Percentiles rank a stretch among this genome's conserved stretches.
phyloP scores from a whole-genome alignment of 176 grass and related monocot species.

The Lolium multiflorum region DNA sequence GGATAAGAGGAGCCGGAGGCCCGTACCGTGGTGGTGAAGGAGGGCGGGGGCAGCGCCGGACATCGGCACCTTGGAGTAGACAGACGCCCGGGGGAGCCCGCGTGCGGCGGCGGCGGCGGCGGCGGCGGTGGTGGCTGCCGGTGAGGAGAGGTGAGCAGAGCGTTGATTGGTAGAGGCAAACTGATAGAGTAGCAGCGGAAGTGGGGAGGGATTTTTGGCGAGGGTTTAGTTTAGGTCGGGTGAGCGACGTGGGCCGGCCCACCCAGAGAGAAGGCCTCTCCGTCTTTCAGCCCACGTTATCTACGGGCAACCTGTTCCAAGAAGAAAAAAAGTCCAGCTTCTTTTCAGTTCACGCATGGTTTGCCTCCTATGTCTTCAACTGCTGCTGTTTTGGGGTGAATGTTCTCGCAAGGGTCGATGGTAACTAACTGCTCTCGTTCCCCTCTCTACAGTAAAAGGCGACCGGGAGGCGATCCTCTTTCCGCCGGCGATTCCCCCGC shows the following conservation, averaged over 20 bases:
- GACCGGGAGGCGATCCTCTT: too few species aligned
- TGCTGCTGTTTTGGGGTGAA: too few species aligned
- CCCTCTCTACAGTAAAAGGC: too few species aligned
- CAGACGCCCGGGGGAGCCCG: not conserved
- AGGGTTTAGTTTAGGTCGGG: slow-evolving; percentile 34
- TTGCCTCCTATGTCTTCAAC: too few species aligned
- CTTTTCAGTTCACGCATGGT: too few species aligned
- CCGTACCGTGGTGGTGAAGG: slow-evolving; percentile 38
- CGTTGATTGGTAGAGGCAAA: slow-evolving; percentile 1
- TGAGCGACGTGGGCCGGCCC: slow-evolving; percentile 39
- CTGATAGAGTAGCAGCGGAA: slow-evolving; percentile 23
- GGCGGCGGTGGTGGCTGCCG: not conserved
- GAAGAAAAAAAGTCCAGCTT: too few species aligned
- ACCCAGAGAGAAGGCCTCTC: not conserved
- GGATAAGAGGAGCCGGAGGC: not conserved
- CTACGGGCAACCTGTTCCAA: too few species aligned
- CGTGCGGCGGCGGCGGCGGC: not conserved
- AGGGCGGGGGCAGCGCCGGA: not conserved
- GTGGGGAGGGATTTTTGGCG: slow-evolving; percentile 21
- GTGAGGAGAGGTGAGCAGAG: not conserved
- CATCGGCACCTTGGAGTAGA: not conserved
- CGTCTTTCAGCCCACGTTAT: too few species aligned
- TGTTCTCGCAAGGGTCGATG: too few species aligned
- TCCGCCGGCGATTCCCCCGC: too few species aligned
- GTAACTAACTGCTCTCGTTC: too few species aligned